These are phyloP conservation scores for Metschnikowia colocasiae DNA, from an alignment of 805 yeast genomes.

Conservation along the genomic window DNA sequence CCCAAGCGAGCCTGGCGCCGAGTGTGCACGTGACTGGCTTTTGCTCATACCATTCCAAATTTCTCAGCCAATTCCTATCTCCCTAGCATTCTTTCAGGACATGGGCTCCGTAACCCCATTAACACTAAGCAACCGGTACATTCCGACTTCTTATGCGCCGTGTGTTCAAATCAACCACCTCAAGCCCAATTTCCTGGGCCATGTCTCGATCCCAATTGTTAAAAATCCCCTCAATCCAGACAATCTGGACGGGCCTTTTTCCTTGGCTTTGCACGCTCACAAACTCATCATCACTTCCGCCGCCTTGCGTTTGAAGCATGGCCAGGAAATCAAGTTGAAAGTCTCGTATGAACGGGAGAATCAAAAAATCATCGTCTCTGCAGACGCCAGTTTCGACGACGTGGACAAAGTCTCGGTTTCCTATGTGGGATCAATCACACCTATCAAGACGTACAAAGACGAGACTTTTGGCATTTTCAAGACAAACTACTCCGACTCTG, in stretches of 20 bases:
- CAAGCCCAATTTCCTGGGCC: conserved; percentile 48
- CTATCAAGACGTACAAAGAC: conserved; percentile 52
- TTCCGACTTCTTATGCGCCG: conserved; percentile 41
- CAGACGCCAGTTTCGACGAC: conserved; percentile 14
- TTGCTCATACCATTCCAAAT: conserved; percentile 2
- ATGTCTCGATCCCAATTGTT: conserved; percentile 28
- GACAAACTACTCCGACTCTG: conserved; percentile 55
- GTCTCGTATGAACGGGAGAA: conserved; percentile 39
- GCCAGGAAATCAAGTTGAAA: conserved; percentile 18
- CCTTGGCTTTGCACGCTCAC: conserved; percentile 38
- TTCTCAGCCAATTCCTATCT: neutral
- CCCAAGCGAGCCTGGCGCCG: neutral
- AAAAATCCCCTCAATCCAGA: conserved; percentile 21
- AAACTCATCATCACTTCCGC: conserved; percentile 40
- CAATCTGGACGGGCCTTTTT: conserved; percentile 7
- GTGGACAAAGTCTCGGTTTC: conserved; percentile 22
- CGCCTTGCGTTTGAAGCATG: conserved; percentile 16
- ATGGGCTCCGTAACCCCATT: conserved; percentile 8
- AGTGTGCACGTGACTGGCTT: neutral
- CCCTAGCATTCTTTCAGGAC: neutral
- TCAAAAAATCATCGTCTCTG: conserved; percentile 31
- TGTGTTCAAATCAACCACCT: conserved; percentile 37
- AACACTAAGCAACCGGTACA: conserved; percentile 29
- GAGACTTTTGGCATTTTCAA: conserved; percentile 63
- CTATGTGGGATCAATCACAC: conserved; percentile 51